These are phyloP conservation scores for Fusarium cicatricum DNA, from an alignment of 2,329 filamentous ascomycete species.

Conservation along the genomic window DNA sequence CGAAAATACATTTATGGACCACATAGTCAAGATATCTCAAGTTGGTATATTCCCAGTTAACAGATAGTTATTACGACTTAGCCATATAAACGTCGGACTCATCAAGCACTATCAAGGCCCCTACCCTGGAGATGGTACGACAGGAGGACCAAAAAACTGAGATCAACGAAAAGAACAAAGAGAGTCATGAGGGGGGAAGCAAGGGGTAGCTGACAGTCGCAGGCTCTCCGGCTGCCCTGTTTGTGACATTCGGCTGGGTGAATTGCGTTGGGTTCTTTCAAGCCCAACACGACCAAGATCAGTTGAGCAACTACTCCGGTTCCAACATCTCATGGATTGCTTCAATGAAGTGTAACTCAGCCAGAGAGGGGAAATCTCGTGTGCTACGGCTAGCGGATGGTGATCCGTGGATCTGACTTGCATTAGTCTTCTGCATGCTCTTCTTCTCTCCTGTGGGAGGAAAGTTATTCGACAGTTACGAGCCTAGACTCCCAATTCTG, in stretches of 20 bases:
- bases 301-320: conserved; percentile 52
- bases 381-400: neutral
- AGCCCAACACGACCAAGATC: conserved; percentile 56
- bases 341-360: conserved; percentile 49
- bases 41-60: neutral
- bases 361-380: neutral
- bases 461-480: conserved; percentile 64
- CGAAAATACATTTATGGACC: neutral
- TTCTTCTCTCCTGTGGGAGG: conserved; percentile 42
- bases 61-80: neutral
- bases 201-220: conserved; percentile 28
- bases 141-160: neutral
- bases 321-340: conserved; percentile 61
- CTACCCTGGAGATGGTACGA: conserved; percentile 24
- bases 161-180: neutral
- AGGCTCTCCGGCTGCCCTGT: conserved; percentile 31
- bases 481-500: conserved; percentile 60
- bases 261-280: conserved; percentile 57
- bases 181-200: conserved; percentile 14
- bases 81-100: conserved; percentile 8
- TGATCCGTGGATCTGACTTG: conserved; percentile 1
- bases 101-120: conserved; percentile 4
- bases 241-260: conserved; percentile 40
- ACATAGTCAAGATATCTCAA: neutral
- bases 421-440: conserved; percentile 43